Base-by-base conservation (phyloP, 1,139 yeast species). In the Sugiyamaella castrensis region DNA sequence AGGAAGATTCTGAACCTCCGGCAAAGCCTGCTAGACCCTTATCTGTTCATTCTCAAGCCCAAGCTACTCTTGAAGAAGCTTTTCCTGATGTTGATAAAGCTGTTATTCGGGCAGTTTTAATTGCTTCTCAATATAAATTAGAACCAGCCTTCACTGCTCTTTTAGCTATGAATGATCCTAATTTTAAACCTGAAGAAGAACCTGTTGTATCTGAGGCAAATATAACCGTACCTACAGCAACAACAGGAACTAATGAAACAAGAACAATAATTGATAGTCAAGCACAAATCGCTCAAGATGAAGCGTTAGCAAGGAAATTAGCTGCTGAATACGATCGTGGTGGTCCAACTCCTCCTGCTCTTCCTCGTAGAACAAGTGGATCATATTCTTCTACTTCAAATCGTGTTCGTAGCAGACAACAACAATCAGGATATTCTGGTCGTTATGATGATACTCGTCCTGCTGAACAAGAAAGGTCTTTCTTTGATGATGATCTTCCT, bases 111-210 rank as follows among this genome's bases (percentile, higher is more conserved):
- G 91, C 95, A 26, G 84, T 87, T 1, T 73, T 89, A 51, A 86
- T 92, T 62, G 98, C 98, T 2, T 81, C 95, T 13, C 80, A 77
- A 44, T 96, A 95, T 26, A 74, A 79, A 41, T 68, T 87, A 31
- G 96, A 88, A 59, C 82, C 87, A 0, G 95, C 97, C 0, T 91
- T 91, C 72, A 85, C 84, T 66, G 97, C 96, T 0, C 71, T 91
- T 61, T 72, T 92, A 55, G 87, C 80, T 57, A 71, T 87, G 53
- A 82, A 88, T 11, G 97, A 91, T 69, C 95, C 95, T 7, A 69
- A 75, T 8, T 81, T 79, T 62, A 76, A 76, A 59, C 83, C 88
- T 11, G 84, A 82, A 50, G 78, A 39, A 11, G n/a, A 15, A 19
- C 11, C n/a, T n/a, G 5, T 37, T 24, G 24, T 19, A 19, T 19